Conservation (phyloP, 345 rosid genomes). For the Reutealis trisperma region DNA sequence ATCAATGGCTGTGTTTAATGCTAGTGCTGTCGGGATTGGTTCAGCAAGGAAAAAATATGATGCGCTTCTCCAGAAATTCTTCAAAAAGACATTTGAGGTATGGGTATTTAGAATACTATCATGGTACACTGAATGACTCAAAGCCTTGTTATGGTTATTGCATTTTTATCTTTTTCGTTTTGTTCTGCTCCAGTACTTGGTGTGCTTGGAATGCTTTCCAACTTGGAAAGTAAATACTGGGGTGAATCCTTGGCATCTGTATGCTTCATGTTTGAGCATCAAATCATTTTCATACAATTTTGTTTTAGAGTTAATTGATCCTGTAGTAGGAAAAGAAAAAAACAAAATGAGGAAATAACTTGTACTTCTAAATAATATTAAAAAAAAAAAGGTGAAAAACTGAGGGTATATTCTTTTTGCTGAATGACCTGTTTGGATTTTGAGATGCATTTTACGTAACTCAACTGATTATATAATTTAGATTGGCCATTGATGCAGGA, state of each 20-base stretch:
- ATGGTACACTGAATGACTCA: background rate
- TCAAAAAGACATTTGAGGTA: constrained; percentile 87
- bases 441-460: background rate
- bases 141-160: background rate
- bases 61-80: constrained; percentile 80
- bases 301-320: background rate
- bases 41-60: constrained; percentile 75
- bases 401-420: background rate
- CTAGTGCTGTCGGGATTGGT: constrained; percentile 88
- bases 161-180: background rate
- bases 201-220: background rate
- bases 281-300: background rate
- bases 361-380: background rate
- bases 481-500: constrained; percentile 52
- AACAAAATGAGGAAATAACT: background rate
- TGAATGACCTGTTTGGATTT: background rate
- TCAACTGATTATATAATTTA: background rate
- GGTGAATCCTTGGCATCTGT: background rate
- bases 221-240: background rate
- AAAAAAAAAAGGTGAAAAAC: background rate
- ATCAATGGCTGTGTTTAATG: constrained; percentile 63
- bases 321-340: background rate
- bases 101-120: background rate
- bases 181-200: background rate
- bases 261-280: background rate